Conservation (phyloP, 352 stramenopile species). For the Pythium myriotylum region DNA sequence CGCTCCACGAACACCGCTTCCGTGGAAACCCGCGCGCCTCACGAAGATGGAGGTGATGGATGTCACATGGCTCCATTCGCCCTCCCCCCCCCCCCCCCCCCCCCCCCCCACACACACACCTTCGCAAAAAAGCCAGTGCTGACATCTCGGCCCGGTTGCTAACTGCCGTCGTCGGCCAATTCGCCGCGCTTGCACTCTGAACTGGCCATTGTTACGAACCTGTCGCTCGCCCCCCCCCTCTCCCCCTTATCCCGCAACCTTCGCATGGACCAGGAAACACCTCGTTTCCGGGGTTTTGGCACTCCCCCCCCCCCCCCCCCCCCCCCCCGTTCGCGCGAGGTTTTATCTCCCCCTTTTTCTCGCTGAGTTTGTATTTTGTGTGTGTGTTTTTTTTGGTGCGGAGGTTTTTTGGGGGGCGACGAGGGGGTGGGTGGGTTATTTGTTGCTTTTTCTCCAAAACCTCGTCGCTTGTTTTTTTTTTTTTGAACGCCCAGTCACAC, state of each 20-base stretch:
- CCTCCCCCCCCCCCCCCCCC: too few relatives aligned
- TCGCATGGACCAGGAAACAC: conserved; percentile 24
- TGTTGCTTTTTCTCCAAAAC: conserved; percentile 41
- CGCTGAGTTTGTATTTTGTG: too few relatives aligned
- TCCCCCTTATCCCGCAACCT: conserved; percentile 5
- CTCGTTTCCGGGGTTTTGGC: conserved; percentile 6
- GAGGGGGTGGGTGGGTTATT: conserved; percentile 31
- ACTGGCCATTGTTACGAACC: conserved; percentile 15
- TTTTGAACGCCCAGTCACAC: conserved; percentile 29
- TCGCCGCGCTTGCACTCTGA: background rate
- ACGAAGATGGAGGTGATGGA: background rate
- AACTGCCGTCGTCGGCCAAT: background rate
- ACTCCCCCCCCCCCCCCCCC: too few relatives aligned
- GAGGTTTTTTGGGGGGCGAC: too few relatives aligned
- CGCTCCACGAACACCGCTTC: conserved; percentile 13
- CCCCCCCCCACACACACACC: too few relatives aligned
- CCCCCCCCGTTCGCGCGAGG: too few relatives aligned
- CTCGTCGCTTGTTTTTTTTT: conserved; percentile 35
- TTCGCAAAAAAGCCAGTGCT: conserved; percentile 10
- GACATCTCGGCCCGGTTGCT: conserved; percentile 17
- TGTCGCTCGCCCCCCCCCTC: background rate
- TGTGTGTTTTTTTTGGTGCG: conserved; percentile 31
- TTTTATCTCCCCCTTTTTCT: too few relatives aligned
- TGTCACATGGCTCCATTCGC: conserved; percentile 33
- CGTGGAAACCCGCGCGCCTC: background rate